Evolutionary conservation across 345 rosid genomes (phyloP), one percentile per base, ranked within the genome.

Genomic region (Lepidium africanum): DNA sequence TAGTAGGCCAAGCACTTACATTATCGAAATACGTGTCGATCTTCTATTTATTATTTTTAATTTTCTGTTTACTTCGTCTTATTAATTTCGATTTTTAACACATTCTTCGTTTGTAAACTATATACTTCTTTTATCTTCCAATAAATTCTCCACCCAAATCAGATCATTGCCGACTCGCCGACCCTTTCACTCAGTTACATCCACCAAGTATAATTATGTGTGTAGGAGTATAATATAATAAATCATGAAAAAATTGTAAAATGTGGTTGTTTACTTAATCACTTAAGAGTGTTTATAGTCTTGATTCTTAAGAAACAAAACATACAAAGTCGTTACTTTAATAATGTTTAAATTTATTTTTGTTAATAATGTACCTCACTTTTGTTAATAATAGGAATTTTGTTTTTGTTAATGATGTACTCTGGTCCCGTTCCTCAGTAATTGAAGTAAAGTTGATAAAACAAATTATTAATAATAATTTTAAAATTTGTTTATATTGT

Each of bases 11-110:
- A 51, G 45, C 66, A 58, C 13, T 12, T 25, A 50, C 13, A 11
- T 48, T 69, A 37, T 57, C 30, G 40, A 56, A 15, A 37, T n/a
- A 37, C 73, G 73, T 58, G 65, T 69, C 64, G 19, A 58, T 47
- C 49, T 57, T 32, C 3, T 25, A 25, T 25, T 25, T 25, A 25
- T 25, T 25, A 25, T 0, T 25, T 2, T 25, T 3, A n/a, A 2
- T 25, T 8, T 12, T 7, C 38, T 56, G 23, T 9, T 43, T 55
- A 25, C 27, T 2, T 21, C 6, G 6, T 19, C 10, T 67, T 7
- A 12, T 13, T 39, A 23, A 50, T 65, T 53, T 32, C 1, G n/a
- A 3, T 13, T 38, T 39, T 13, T 13, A 39, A 25, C 63, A 40
- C 35, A 13, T 59, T 59, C 41, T 39, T 58, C 15, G 3, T 36